These are phyloP conservation scores for Scheffersomyces stambukii DNA, from an alignment of 1,139 yeast species.

Conservation along the genomic window DNA sequence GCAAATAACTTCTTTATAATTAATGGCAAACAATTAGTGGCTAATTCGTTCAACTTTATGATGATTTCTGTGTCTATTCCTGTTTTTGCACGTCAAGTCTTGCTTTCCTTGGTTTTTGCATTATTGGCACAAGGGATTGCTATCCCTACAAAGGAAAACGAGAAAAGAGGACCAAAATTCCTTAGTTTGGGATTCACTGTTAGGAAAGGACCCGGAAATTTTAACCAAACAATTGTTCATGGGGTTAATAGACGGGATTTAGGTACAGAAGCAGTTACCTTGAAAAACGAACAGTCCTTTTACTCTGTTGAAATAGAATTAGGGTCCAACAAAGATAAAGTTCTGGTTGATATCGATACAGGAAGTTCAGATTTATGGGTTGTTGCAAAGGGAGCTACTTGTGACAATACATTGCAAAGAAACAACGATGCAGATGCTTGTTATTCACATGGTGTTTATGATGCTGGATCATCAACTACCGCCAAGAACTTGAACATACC, in stretches of 20 bases:
- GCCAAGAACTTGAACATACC: conserved; percentile 6
- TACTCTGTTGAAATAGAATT: conserved; percentile 10
- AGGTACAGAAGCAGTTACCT: too few relatives aligned
- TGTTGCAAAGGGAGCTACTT: conserved; percentile 4
- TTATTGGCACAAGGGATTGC: not conserved
- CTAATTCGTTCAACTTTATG: too few relatives aligned
- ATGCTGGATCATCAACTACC: conserved; percentile 9
- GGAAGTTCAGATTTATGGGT: conserved; percentile 30
- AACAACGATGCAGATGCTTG: too few relatives aligned
- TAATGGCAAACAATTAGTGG: too few relatives aligned
- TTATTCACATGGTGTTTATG: conserved; percentile 4
- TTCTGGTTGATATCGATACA: conserved; percentile 22
- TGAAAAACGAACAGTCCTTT: not conserved
- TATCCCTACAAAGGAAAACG: not conserved
- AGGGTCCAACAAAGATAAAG: conserved; percentile 18
- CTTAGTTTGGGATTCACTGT: not conserved
- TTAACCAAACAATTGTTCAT: too few relatives aligned
- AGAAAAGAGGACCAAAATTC: not conserved
- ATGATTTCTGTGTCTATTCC: not conserved
- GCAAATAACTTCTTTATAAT: too few relatives aligned
- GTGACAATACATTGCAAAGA: too few relatives aligned
- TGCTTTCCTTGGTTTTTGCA: not conserved
- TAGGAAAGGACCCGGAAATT: too few relatives aligned
- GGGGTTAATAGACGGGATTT: too few relatives aligned
- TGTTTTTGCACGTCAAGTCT: not conserved